These are phyloP conservation scores for Theobroma cacao DNA, from an alignment of 345 rosid genomes.

Conservation along the genomic window DNA sequence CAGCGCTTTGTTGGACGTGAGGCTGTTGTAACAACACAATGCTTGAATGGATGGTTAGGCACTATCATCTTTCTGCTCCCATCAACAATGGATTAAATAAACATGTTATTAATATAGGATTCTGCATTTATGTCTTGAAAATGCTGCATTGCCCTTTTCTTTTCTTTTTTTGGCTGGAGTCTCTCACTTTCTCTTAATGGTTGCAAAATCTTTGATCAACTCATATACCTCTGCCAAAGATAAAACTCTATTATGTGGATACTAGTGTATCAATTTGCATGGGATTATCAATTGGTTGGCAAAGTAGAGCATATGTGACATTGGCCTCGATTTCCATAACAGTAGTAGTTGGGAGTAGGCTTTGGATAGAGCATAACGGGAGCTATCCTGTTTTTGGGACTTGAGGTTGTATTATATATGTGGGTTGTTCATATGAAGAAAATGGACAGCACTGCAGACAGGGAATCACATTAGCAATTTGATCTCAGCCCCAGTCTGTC, in stretches of 20 bases:
- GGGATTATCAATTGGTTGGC: background rate
- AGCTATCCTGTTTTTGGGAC: background rate
- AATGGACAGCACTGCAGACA: background rate
- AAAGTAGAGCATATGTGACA: background rate
- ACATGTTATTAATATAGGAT: background rate
- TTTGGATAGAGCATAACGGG: background rate
- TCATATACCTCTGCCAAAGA: background rate
- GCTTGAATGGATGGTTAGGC: constrained; percentile 94
- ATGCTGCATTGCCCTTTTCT: background rate
- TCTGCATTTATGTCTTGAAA: background rate
- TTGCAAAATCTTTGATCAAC: background rate
- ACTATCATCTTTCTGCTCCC: background rate
- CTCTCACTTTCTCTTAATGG: background rate
- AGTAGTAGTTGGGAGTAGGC: background rate
- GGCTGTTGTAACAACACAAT: constrained; percentile 87
- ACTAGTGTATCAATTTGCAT: background rate
- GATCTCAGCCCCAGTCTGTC: background rate
- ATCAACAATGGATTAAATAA: background rate
- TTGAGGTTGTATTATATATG: background rate
- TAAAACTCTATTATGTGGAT: background rate
- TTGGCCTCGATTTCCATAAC: background rate
- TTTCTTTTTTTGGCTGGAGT: background rate
- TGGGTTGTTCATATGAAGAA: background rate
- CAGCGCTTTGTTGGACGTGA: constrained; percentile 90
- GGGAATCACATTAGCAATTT: background rate